A percentile compares a stretch with the other conserved stretches of the same genome.
Conservation (phyloP, 2,329 filamentous ascomycete species). For the Beauveria scarabaeidicola region DNA sequence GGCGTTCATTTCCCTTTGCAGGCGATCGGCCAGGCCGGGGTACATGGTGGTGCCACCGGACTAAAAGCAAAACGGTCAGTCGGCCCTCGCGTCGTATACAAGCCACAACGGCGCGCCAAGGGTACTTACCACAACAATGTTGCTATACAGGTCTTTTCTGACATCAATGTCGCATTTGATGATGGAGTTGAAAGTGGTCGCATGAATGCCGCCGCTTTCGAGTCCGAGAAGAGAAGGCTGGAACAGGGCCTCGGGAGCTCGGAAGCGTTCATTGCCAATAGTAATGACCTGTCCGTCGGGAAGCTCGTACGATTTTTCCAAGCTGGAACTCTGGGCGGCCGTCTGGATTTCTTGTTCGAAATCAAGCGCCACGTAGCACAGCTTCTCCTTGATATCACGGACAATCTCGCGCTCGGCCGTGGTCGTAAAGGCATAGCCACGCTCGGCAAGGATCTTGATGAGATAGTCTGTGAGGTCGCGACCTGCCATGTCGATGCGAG, state of each 20-base stretch:
- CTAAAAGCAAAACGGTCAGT: conserved; percentile 36
- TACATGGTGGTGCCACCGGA: conserved; percentile 99
- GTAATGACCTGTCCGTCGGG: conserved; percentile 99
- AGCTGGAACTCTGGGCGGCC: conserved; percentile 92
- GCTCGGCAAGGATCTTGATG: conserved; percentile 99
- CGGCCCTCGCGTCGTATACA: too few species aligned
- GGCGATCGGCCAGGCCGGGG: conserved; percentile 99
- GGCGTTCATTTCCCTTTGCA: conserved; percentile 99
- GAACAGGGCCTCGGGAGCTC: conserved; percentile 98
- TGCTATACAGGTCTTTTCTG: conserved; percentile 99
- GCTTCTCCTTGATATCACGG: conserved; percentile 99
- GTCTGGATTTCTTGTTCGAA: conserved; percentile 99
- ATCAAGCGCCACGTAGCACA: conserved; percentile 99
- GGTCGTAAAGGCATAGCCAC: conserved; percentile 99
- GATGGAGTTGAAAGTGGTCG: conserved; percentile 99
- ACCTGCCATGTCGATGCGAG: conserved; percentile 99
- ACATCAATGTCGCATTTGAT: conserved; percentile 99
- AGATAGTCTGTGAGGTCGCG: conserved; percentile 99
- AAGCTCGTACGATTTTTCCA: conserved; percentile 99
- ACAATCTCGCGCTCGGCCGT: conserved; percentile 99
- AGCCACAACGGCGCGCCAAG: too few species aligned
- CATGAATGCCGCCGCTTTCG: conserved; percentile 97
- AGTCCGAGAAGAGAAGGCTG: conserved; percentile 97
- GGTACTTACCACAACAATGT: conserved; percentile 98
- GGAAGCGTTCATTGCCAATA: conserved; percentile 99